phyloP scores from a whole-genome alignment of 179 eudicot genomes.

The Silene noctiflora region DNA sequence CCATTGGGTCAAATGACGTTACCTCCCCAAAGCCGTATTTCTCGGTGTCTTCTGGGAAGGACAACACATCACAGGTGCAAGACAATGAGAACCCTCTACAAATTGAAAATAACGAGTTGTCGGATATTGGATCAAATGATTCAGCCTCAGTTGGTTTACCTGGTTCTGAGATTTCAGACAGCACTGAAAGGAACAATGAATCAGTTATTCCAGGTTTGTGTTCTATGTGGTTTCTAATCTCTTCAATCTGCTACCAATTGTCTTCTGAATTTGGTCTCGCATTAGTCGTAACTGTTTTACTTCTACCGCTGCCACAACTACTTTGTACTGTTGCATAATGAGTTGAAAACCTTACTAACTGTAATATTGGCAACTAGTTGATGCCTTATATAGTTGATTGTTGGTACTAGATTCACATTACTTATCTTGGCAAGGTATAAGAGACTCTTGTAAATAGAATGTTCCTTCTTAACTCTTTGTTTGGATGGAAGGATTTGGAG shows the following conservation, averaged over 20 bases:
- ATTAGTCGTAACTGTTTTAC: background rate
- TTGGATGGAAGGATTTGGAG: too few species aligned
- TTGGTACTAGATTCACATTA: too few species aligned
- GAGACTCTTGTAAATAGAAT: too few species aligned
- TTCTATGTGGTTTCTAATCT: background rate
- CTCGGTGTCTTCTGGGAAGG: conserved; percentile 14
- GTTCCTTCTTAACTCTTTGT: too few species aligned
- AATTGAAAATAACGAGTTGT: background rate
- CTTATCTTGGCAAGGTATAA: too few species aligned
- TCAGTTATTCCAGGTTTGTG: conserved; percentile 25
- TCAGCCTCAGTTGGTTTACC: conserved; percentile 16
- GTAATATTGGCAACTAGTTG: too few species aligned
- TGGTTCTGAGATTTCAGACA: background rate
- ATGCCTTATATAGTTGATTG: too few species aligned
- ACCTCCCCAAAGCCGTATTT: background rate
- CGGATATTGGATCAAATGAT: background rate
- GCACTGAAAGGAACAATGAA: conserved; percentile 4
- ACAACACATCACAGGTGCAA: background rate
- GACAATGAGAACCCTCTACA: background rate
- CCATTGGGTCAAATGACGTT: background rate
- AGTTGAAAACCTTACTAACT: too few species aligned
- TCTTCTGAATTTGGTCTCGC: background rate
- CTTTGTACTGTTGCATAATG: too few species aligned
- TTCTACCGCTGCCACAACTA: too few species aligned
- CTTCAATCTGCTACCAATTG: too few species aligned